Conservation (phyloP, 1,139 yeast genomes). For the Suhomyces yuchorum region DNA sequence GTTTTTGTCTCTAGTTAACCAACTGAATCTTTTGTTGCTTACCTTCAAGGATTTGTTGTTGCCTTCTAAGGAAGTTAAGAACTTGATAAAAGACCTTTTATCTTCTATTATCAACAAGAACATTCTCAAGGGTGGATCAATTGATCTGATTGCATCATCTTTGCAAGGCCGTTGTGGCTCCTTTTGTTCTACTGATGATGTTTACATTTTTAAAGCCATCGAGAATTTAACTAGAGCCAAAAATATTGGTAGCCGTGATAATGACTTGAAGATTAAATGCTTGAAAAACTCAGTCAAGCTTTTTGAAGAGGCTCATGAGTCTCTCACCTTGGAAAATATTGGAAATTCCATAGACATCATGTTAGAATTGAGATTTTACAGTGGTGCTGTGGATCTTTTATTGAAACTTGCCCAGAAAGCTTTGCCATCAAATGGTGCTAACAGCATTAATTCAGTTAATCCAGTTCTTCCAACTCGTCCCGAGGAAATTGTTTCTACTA, state of each 20-base stretch:
- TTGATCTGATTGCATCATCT: constrained; percentile 84
- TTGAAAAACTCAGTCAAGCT: constrained; percentile 73
- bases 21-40: constrained; percentile 65
- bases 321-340: constrained; percentile 75
- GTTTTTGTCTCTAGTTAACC: constrained; percentile 65
- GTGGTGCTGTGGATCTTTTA: constrained; percentile 85
- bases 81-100: constrained; percentile 78
- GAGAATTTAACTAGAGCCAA: constrained; percentile 90
- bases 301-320: constrained; percentile 79
- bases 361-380: constrained; percentile 73
- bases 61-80: constrained; percentile 61
- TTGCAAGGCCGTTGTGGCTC: constrained; percentile 93
- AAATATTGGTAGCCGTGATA: constrained; percentile 67
- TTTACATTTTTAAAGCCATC: constrained; percentile 88
- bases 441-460: constrained; percentile 2
- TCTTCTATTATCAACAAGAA: constrained; percentile 87
- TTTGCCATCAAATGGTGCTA: not conserved
- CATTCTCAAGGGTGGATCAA: constrained; percentile 89
- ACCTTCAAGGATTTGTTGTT: constrained; percentile 78
- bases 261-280: constrained; percentile 69
- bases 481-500: constrained; percentile 36
- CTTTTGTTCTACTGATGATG: constrained; percentile 93
- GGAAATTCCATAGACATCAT: constrained; percentile 80
- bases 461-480: constrained; percentile 4
- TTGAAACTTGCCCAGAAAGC: constrained; percentile 72